Evolutionary conservation across 2,329 filamentous ascomycete genomes (phyloP).

Genomic region (Byssochlamys sp.): DNA sequence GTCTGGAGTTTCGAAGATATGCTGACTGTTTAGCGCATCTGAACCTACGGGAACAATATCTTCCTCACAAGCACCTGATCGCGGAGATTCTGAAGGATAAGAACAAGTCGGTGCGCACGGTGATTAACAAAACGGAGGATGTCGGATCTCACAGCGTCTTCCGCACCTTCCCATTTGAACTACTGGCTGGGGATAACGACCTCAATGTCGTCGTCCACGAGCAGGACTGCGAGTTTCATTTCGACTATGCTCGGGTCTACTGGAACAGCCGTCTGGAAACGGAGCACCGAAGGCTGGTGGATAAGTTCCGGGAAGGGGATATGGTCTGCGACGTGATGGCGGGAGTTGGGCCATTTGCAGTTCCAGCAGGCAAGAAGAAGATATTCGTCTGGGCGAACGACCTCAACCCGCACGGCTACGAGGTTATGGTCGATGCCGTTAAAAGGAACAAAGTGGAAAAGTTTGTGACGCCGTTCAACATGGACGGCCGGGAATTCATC

Average conservation of each 20-base stretch:
- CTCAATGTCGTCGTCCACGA: conserved; percentile 75
- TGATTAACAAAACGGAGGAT: conserved; percentile 90
- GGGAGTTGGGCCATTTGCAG: conserved; percentile 86
- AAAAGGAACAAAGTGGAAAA: conserved; percentile 66
- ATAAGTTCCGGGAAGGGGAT: conserved; percentile 69
- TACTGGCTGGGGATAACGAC: conserved; percentile 71
- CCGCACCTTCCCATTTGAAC: conserved; percentile 85
- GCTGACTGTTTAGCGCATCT: conserved; percentile 57
- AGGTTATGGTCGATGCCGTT: conserved; percentile 60
- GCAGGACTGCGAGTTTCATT: conserved; percentile 74
- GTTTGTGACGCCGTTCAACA: conserved; percentile 70
- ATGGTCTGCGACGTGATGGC: conserved; percentile 96
- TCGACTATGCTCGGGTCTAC: conserved; percentile 94
- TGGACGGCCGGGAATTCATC: conserved; percentile 76
- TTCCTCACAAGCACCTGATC: conserved; percentile 78
- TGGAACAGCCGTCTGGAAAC: conserved; percentile 90
- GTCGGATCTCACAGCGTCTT: conserved; percentile 79
- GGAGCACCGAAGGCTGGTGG: conserved; percentile 73
- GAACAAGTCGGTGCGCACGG: conserved; percentile 68
- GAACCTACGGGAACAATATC: conserved; percentile 73
- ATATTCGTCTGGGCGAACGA: conserved; percentile 97
- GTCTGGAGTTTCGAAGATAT: conserved; percentile 1
- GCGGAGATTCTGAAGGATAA: conserved; percentile 83
- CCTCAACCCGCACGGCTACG: conserved; percentile 81
- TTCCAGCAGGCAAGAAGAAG: conserved; percentile 78